These are phyloP conservation scores for Umbelopsis sp. DNA, from an alignment of 192 early-diverging fungal species.

Conservation along the genomic window DNA sequence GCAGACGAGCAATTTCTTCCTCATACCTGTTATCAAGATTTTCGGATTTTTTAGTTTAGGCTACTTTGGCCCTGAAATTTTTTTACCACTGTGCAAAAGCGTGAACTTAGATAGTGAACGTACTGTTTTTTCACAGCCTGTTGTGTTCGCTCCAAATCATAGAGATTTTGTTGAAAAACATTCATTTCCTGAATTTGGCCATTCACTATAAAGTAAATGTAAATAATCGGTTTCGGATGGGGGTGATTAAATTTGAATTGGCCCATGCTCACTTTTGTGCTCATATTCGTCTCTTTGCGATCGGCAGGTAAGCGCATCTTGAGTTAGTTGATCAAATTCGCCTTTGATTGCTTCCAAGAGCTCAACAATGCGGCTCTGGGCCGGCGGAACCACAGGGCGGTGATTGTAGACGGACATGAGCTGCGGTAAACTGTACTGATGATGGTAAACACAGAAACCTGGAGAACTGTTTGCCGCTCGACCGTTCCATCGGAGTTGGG, in stretches of 20 bases:
- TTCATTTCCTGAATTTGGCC: constrained; percentile 82
- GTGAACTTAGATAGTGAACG: constrained; percentile 1
- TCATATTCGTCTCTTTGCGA: constrained; percentile 87
- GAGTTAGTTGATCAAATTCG: constrained; percentile 79
- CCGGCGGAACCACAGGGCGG: constrained; percentile 75
- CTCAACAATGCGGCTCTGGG: constrained; percentile 69
- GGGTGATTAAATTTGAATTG: neutral
- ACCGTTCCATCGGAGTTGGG: neutral
- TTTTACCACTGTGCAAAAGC: neutral
- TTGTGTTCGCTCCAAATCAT: constrained; percentile 84
- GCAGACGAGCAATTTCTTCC: constrained; percentile 82
- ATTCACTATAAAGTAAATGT: constrained; percentile 50
- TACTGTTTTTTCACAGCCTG: constrained; percentile 81
- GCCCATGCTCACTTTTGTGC: constrained; percentile 72
- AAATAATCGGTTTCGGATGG: neutral
- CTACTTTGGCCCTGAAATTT: neutral
- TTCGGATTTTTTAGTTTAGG: neutral
- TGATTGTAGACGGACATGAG: constrained; percentile 68
- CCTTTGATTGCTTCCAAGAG: constrained; percentile 78
- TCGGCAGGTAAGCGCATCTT: constrained; percentile 75
- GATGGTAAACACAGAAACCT: constrained; percentile 14
- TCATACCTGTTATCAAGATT: constrained; percentile 57
- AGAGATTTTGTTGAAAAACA: constrained; percentile 74
- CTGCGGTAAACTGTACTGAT: constrained; percentile 16
- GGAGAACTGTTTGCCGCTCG: constrained; percentile 9